phyloP scores from a whole-genome alignment of 352 stramenopile species.

The Globisporangium paroecandrum region DNA sequence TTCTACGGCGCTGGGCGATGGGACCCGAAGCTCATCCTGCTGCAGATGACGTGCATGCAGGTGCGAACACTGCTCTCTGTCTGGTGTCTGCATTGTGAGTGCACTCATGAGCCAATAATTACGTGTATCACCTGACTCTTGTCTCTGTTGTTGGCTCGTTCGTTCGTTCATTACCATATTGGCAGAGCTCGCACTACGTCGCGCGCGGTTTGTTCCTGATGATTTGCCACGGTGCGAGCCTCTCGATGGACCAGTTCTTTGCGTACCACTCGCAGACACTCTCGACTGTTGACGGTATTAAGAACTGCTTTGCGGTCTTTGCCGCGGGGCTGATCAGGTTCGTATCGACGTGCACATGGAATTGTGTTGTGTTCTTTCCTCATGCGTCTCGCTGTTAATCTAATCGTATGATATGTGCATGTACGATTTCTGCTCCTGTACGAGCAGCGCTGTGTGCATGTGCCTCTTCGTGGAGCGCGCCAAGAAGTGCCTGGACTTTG shows the following conservation, averaged over 20 bases:
- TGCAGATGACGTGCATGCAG: constrained; percentile 88
- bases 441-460: constrained; percentile 61
- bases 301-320: constrained; percentile 77
- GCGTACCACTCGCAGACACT: constrained; percentile 79
- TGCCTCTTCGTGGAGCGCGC: constrained; percentile 83
- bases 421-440: background rate
- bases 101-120: background rate
- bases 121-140: constrained; percentile 5
- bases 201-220: constrained; percentile 64
- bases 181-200: constrained; percentile 79
- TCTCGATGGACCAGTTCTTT: constrained; percentile 84
- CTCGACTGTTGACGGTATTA: constrained; percentile 69
- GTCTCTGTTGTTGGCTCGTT: background rate
- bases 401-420: background rate
- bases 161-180: background rate
- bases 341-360: no score
- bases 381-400: background rate
- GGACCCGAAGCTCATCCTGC: constrained; percentile 84
- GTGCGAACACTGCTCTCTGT: constrained; percentile 22
- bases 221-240: constrained; percentile 66
- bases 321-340: constrained; percentile 51
- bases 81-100: background rate
- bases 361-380: background rate
- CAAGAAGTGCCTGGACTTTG: constrained; percentile 91
- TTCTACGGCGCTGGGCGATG: constrained; percentile 80